Evolutionary conservation across 805 yeast genomes (phyloP).

Genomic region (Ogataea angusta): DNA sequence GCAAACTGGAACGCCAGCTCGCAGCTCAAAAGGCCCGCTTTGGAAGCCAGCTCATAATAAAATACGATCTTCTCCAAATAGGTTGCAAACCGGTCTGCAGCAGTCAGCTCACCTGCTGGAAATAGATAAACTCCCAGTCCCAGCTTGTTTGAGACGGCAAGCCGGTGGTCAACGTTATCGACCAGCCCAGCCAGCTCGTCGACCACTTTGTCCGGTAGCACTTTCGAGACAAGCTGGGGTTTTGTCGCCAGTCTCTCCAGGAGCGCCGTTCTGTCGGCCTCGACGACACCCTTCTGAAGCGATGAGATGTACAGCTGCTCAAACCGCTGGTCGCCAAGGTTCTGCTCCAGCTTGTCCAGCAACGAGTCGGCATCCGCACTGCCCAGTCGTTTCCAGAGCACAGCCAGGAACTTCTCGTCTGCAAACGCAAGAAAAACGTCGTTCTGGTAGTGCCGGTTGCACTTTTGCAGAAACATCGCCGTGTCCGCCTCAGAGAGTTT

Average conservation of each 20-base stretch:
- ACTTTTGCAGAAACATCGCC: constrained; percentile 20
- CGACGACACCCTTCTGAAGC: constrained; percentile 9
- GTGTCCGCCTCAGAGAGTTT: constrained; percentile 21
- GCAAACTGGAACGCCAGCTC: constrained; percentile 12
- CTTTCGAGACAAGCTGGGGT: constrained; percentile 1
- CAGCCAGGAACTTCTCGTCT: constrained; percentile 15
- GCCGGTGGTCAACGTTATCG: constrained; percentile 10
- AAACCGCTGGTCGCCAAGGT: constrained; percentile 16
- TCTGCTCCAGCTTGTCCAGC: constrained; percentile 22
- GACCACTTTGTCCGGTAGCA: constrained; percentile 9
- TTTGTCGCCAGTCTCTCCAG: constrained; percentile 5
- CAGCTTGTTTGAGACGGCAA: constrained; percentile 25
- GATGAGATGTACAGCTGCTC: constrained; percentile 10
- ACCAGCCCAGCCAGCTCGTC: constrained; percentile 3
- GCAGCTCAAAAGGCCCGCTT: constrained; percentile 10
- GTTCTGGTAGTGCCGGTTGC: constrained; percentile 23
- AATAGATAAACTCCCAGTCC: constrained; percentile 19
- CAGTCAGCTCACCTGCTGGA: not conserved
- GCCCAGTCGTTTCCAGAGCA: constrained; percentile 11
- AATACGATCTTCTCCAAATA: constrained; percentile 7
- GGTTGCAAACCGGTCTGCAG: not conserved
- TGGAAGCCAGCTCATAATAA: constrained; percentile 1
- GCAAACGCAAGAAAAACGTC: constrained; percentile 20
- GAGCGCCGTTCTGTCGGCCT: not conserved
- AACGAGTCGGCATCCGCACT: constrained; percentile 5